These are phyloP conservation scores for Coccomyxa sp. DNA, from an alignment of 139 green algal species.

Conservation along the genomic window DNA sequence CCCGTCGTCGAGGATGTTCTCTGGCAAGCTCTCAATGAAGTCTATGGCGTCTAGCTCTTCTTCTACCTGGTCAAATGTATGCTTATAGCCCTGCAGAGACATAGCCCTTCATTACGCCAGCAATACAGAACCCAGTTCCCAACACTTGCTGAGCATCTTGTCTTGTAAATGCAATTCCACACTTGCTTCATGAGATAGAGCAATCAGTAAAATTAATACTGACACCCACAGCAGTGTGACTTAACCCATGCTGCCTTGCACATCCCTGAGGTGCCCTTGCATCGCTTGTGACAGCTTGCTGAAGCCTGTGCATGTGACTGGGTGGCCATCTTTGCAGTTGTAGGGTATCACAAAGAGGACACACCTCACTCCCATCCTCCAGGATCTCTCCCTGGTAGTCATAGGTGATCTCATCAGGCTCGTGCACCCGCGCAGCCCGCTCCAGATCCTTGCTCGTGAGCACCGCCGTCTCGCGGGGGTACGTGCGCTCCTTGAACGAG, in stretches of 20 bases:
- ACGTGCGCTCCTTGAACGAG: background rate
- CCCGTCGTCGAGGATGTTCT: too few relatives aligned
- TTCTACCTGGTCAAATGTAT: constrained; percentile 1
- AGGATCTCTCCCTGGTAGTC: background rate
- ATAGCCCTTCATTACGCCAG: constrained; percentile 13
- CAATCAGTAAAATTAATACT: background rate
- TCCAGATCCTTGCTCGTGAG: background rate
- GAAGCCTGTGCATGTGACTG: too few relatives aligned
- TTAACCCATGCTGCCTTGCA: too few relatives aligned
- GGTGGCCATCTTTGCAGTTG: too few relatives aligned
- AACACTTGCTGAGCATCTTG: too few relatives aligned
- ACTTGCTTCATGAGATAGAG: background rate
- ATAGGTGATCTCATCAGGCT: background rate
- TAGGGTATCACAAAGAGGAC: background rate
- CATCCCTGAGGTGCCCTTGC: too few relatives aligned
- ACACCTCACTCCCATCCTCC: background rate
- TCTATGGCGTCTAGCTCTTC: too few relatives aligned
- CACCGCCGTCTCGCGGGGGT: background rate
- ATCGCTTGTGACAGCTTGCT: too few relatives aligned
- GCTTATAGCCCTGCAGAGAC: background rate
- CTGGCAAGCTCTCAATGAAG: too few relatives aligned
- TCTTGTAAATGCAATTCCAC: background rate
- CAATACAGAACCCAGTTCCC: background rate
- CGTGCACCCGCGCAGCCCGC: background rate
- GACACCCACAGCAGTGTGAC: too few relatives aligned